Evolutionary conservation across 768 basidiomycete genomes (phyloP).

Genomic region (Leccinum boreale): DNA sequence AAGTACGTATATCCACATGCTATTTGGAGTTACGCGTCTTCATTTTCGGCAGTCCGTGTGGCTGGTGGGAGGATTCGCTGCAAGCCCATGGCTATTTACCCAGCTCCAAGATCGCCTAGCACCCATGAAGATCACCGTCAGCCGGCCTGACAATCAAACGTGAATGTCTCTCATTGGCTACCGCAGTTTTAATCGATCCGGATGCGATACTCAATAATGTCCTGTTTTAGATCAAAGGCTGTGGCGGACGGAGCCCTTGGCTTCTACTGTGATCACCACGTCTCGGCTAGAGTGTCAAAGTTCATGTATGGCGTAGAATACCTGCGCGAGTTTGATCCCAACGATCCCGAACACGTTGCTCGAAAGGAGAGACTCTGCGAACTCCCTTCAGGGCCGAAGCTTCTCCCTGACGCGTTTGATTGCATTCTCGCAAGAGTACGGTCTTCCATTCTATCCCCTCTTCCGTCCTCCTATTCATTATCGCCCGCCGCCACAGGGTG

Average conservation of each 20-base stretch:
- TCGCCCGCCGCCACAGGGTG: conserved; percentile 39
- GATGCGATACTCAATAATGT: conserved; percentile 3
- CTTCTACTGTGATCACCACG: conserved; percentile 83
- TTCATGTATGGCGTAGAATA: conserved; percentile 85
- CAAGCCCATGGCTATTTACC: conserved; percentile 75
- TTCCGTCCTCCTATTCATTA: conserved; percentile 6
- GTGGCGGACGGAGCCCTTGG: conserved; percentile 83
- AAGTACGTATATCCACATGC: conserved; percentile 34
- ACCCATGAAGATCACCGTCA: conserved; percentile 56
- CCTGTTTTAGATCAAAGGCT: conserved; percentile 63
- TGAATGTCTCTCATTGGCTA: conserved; percentile 32
- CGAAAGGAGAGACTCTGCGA: conserved; percentile 68
- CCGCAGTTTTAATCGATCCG: neutral
- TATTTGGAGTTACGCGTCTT: conserved; percentile 4
- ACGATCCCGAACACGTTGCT: conserved; percentile 62
- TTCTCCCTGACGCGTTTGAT: conserved; percentile 81
- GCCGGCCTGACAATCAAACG: conserved; percentile 79
- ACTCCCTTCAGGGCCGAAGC: conserved; percentile 70
- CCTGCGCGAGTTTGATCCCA: conserved; percentile 61
- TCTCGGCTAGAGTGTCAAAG: conserved; percentile 75
- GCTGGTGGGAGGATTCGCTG: conserved; percentile 80
- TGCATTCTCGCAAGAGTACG: conserved; percentile 71
- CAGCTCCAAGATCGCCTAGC: conserved; percentile 70
- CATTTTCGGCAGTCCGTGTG: conserved; percentile 60
- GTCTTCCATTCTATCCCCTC: conserved; percentile 10